Percentiles rank a stretch among this genome's conserved stretches.
phyloP scores from a whole-genome alignment of 371 early-diverging fungal genomes.

The Mortierella polycephala region DNA sequence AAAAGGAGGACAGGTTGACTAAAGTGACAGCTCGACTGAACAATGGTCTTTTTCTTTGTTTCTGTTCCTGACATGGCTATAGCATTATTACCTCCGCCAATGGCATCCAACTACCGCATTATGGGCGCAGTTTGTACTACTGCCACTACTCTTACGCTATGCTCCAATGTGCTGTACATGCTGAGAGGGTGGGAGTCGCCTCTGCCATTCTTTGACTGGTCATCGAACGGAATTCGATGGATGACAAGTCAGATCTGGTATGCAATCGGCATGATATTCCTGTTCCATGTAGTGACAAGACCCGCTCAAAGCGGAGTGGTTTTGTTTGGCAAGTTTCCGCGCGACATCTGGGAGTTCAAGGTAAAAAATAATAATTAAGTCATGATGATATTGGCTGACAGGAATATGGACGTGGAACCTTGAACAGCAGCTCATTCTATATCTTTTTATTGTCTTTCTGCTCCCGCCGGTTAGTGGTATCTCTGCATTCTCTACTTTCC shows the following conservation, averaged over 20 bases:
- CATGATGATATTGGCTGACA: too few relatives aligned
- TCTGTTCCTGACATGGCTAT: not conserved
- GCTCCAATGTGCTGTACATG: conserved; percentile 52
- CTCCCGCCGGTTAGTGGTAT: conserved; percentile 28
- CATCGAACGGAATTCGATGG: conserved; percentile 46
- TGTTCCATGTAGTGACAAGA: conserved; percentile 51
- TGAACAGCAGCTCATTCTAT: not conserved
- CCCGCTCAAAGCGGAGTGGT: conserved; percentile 55
- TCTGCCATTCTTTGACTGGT: conserved; percentile 45
- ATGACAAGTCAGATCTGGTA: conserved; percentile 55
- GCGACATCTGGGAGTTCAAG: conserved; percentile 49
- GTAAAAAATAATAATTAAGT: conserved; percentile 12
- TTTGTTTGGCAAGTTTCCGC: conserved; percentile 48
- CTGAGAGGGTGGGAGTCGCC: conserved; percentile 54
- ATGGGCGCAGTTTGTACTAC: conserved; percentile 48
- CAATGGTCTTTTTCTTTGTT: not conserved
- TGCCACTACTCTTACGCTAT: conserved; percentile 35
- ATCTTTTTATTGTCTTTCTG: not conserved
- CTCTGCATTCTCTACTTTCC: conserved; percentile 46
- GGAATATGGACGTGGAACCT: too few relatives aligned
- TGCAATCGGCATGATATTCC: conserved; percentile 53
- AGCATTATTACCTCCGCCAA: conserved; percentile 48
- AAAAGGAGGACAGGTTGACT: not conserved
- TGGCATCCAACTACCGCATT: conserved; percentile 35
- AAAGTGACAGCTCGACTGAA: conserved; percentile 12